Conservation (phyloP, 2,329 filamentous ascomycete species). For the Endothia cerciana region DNA sequence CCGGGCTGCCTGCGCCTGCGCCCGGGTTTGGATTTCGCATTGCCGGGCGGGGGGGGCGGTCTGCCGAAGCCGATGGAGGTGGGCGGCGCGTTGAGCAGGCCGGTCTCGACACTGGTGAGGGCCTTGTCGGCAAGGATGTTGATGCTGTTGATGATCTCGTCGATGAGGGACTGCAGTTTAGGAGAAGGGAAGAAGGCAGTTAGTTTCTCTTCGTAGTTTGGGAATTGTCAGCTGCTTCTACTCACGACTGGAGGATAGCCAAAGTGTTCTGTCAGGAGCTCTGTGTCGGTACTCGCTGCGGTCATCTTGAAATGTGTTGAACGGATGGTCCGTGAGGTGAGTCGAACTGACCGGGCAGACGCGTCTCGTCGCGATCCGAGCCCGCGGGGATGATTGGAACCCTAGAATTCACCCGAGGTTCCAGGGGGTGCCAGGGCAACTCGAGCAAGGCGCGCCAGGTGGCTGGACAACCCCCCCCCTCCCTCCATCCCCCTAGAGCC, state of each 20-base stretch:
- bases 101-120: slow-evolving; percentile 83
- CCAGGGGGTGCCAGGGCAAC: background rate
- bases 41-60: slow-evolving; percentile 5
- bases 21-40: slow-evolving; percentile 37
- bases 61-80: slow-evolving; percentile 77
- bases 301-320: slow-evolving; percentile 32
- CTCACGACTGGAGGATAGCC: slow-evolving; percentile 89
- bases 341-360: slow-evolving; percentile 8
- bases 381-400: slow-evolving; percentile 11
- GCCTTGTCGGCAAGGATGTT: slow-evolving; percentile 93
- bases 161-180: slow-evolving; percentile 78
- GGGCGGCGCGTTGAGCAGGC: slow-evolving; percentile 74
- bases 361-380: slow-evolving; percentile 24
- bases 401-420: background rate
- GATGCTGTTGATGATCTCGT: slow-evolving; percentile 97
- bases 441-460: background rate
- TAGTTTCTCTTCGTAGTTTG: background rate
- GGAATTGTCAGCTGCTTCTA: slow-evolving; percentile 26
- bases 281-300: slow-evolving; percentile 52
- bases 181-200: too few species aligned
- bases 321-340: background rate
- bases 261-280: slow-evolving; percentile 91
- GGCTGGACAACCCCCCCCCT: too few species aligned
- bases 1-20: slow-evolving; percentile 21
- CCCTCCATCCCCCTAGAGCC: background rate